Base-by-base conservation (phyloP, 495 filamentous ascomycete genomes). In the Podospora tetraspora region DNA sequence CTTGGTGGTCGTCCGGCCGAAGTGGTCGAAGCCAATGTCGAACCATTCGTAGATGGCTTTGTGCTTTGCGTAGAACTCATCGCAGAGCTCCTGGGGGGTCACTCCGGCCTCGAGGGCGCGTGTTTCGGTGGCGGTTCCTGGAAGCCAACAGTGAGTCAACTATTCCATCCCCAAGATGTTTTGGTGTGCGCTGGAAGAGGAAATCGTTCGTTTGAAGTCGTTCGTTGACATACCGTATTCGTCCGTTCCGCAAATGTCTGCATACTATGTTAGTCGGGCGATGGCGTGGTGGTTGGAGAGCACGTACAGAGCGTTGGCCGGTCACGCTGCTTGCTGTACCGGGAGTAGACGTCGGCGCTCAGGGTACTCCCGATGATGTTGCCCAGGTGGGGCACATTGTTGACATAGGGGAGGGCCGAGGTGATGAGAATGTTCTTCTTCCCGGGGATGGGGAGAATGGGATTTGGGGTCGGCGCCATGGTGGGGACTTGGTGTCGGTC, bases 321-420 rank as follows among this genome's bases (percentile, higher is more conserved):
- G 59, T 75, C 75, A 62, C 78, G 75, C 58, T 79, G 71, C 70
- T 79, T 78, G 75, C 76, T 79, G 74, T 72, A 81, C 61, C 79
- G 71, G 30, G 74, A 80, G 74, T 92, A 96, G 59, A 69, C 72
- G 79, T 94, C 91, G 52, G 91, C 90, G 71, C 87, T 89, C 73
- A 98, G 85, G 52, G 97, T 93, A 71, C 89, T 92, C 66, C 95
- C 95, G 64, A 97, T 86, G 66, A 97, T 89, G 79, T 99, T 99
- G 65, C 95, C 94, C 73, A 97, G 84, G 80, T 97, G 94, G 63
- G 94, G 95, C 11, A 96, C 92, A 79, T 97, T 97, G 82, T 98
- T 98, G 63, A 97, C 93, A 76, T 97, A 98, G 57, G 92, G 91
- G 37, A 93, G 74, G 57, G 90, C 89, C 66, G 86, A 89, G 11